Conservation (phyloP, 768 basidiomycete genomes). For the Tulasnella sp. region DNA sequence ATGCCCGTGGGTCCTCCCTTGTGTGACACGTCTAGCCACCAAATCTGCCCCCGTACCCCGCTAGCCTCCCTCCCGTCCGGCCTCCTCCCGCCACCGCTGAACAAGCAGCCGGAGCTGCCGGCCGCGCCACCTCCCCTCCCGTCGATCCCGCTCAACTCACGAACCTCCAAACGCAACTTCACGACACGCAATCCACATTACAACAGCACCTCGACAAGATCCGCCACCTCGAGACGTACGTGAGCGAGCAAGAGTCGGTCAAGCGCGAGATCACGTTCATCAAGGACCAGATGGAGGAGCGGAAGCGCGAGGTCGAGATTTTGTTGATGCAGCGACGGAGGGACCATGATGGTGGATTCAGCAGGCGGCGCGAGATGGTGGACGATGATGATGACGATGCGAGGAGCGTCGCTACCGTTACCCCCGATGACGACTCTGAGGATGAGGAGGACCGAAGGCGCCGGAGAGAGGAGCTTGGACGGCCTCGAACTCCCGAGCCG, state of each 20-base stretch:
- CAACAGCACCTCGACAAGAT: slow-evolving; percentile 77
- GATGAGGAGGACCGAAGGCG: slow-evolving; percentile 33
- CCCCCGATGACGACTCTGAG: slow-evolving; percentile 69
- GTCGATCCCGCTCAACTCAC: slow-evolving; percentile 43
- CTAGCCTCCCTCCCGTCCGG: slow-evolving; percentile 63
- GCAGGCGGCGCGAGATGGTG: slow-evolving; percentile 33
- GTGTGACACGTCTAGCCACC: slow-evolving; percentile 48
- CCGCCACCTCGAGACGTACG: slow-evolving; percentile 66
- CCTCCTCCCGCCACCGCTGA: slow-evolving; percentile 38
- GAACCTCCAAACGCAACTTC: slow-evolving; percentile 77
- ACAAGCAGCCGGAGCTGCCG: slow-evolving; percentile 32
- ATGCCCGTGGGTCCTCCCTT: neutral
- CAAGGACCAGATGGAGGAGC: slow-evolving; percentile 66
- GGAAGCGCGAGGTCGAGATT: slow-evolving; percentile 51
- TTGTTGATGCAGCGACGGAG: slow-evolving; percentile 37
- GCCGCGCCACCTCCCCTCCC: slow-evolving; percentile 34
- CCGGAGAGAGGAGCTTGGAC: slow-evolving; percentile 52
- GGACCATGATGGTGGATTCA: slow-evolving; percentile 21
- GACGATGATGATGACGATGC: slow-evolving; percentile 70
- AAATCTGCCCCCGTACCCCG: slow-evolving; percentile 60
- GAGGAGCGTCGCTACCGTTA: slow-evolving; percentile 66
- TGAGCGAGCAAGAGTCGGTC: slow-evolving; percentile 79
- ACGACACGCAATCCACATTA: slow-evolving; percentile 76
- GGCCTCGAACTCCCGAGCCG: slow-evolving; percentile 80
- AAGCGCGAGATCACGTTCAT: slow-evolving; percentile 72